Evolutionary conservation across 2,329 filamentous ascomycete species (phyloP), one percentile per base, ranked within the genome.

Genomic region (Xylariaceae sp.): DNA sequence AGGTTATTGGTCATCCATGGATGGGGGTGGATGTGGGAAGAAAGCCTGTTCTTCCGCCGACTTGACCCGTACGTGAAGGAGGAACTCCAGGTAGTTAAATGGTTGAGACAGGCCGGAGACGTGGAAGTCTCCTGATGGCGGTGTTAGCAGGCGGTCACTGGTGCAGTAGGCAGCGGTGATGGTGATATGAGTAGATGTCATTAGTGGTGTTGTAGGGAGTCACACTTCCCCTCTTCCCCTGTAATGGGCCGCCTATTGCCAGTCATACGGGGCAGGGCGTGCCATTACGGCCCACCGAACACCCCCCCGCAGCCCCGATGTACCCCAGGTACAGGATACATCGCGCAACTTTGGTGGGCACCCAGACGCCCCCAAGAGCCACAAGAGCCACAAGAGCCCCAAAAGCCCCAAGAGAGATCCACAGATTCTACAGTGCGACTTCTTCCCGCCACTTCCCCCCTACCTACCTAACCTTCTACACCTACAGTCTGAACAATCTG

Each of bases 121-220:
- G 64, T 63, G 66, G 62, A 64, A 64, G 59, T 59, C 57, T 58
- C 54, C 61, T 62, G 64, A 58, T 56, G 58, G 56, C 50, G 51
- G 51, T 46, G 7, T 19, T 19, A 19, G 19, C 19, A 19, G 19
- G 19, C 19, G 19, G 19, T 19, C 40, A 43, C 40, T 43, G 40
- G 40, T 29, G 32, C 29, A 37, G 48, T 43, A 32, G 37, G 26
- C 52, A 35, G 47, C 54, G 50, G 46, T 50, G 54, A 35, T 50
- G 34, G 43, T 62, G 58, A 61, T 64, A 62, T 58, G 64, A 60
- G 60, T 56, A 61, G 41, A 46, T n/a, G 42, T 29, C 40, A 26
- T 26, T 63, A 61, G 64, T 66, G 64, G 63, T 65, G 64, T 63
- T 57, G 63, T 62, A 48, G 64, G 50, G 63, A 68, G 66, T 68